Evolutionary conservation across 257 asterid species (phyloP).

Genomic region (Pogostemon cablin): DNA sequence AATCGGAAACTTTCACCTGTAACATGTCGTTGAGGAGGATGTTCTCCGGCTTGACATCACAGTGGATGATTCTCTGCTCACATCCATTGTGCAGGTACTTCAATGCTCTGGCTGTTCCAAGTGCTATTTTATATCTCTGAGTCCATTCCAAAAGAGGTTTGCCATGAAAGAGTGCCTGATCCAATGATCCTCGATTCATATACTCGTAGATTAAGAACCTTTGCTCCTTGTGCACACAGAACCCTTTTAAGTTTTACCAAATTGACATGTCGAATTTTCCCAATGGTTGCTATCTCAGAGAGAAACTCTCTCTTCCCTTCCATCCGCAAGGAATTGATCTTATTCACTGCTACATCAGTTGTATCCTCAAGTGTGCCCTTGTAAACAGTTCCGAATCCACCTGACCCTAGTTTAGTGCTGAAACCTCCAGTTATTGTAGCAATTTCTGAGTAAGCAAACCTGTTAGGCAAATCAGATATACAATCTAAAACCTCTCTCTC

Average conservation of each 20-base stretch:
- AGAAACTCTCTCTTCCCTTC: conserved; percentile 24
- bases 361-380: background rate
- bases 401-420: conserved; percentile 13
- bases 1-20: conserved; percentile 29
- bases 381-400: conserved; percentile 20
- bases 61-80: conserved; percentile 28
- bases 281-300: conserved; percentile 18
- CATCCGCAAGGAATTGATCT: background rate
- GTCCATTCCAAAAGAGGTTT: conserved; percentile 6
- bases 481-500: background rate
- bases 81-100: conserved; percentile 9
- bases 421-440: background rate
- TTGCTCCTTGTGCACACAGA: conserved; percentile 1
- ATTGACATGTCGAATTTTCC: conserved; percentile 15
- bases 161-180: background rate
- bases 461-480: background rate
- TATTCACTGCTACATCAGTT: conserved; percentile 23
- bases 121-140: conserved; percentile 16
- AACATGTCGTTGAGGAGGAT: conserved; percentile 14
- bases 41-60: conserved; percentile 20
- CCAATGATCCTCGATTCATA: conserved; percentile 24
- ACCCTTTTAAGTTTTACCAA: conserved; percentile 8
- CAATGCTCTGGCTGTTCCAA: conserved; percentile 13
- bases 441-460: background rate
- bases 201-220: conserved; percentile 12